Evolutionary conservation across 75 land plant genomes (phyloP).

Genomic region (Selaginella moellendorffii): DNA sequence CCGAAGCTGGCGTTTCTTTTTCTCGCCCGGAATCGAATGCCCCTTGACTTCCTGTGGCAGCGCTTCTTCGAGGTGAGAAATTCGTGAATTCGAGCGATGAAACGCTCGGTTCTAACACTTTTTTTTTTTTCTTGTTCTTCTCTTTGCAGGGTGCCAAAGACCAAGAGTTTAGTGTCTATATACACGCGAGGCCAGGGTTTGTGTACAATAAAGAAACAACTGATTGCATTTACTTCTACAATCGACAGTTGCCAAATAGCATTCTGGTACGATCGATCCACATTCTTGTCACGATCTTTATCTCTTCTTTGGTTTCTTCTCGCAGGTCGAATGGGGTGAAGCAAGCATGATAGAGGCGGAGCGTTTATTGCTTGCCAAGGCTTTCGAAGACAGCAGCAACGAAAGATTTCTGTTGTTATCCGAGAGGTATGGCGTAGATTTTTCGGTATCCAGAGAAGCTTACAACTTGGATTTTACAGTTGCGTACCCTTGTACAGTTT

Average conservation of each 20-base stretch:
- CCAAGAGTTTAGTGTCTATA: constrained; percentile 57
- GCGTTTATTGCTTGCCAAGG: constrained; percentile 58
- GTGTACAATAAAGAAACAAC: constrained; percentile 56
- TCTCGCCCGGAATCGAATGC: constrained; percentile 71
- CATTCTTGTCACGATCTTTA: neutral
- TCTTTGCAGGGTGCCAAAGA: constrained; percentile 57
- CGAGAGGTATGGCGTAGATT: constrained; percentile 48
- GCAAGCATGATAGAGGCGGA: constrained; percentile 96
- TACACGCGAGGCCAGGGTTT: constrained; percentile 93
- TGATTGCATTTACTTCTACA: constrained; percentile 42
- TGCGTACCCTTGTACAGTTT: constrained; percentile 6
- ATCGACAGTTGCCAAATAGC: constrained; percentile 68
- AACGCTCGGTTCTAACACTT: neutral
- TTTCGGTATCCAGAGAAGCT: neutral
- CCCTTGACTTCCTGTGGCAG: constrained; percentile 77
- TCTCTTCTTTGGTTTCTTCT: neutral
- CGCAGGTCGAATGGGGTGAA: constrained; percentile 98
- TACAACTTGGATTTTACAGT: neutral
- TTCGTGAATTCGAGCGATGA: neutral
- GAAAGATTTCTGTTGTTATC: constrained; percentile 77
- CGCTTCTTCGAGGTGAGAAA: constrained; percentile 52
- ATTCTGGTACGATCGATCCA: constrained; percentile 40
- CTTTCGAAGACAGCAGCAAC: constrained; percentile 63
- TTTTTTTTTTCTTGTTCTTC: too few relatives aligned
- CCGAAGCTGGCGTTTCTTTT: constrained; percentile 80